Base-by-base conservation (phyloP, 148 eudicot genomes). In the Pharnaceum exiguum region DNA sequence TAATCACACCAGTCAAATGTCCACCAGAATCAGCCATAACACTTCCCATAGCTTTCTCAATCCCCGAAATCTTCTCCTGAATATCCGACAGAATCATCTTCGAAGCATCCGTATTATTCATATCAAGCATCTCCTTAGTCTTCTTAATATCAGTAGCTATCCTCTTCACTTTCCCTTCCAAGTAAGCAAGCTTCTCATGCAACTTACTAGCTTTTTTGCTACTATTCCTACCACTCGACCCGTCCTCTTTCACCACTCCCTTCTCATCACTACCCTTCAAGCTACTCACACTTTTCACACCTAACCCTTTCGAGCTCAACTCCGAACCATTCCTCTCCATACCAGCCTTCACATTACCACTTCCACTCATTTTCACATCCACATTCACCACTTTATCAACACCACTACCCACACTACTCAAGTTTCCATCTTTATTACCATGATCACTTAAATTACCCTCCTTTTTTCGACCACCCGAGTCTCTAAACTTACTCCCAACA, bases 81-180 rank as follows among this genome's bases (percentile, higher is more conserved):
- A 91, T 91, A 77, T 87, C 94, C 12, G 86, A 84, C 18, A 87
- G 45, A 45, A 82, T 82, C 79, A 73, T 55, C 74, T 91, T 87
- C 9, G 97, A 91, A 0, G 84, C 80, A 68, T 81, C 82, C 0
- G 82, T 81, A 57, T 85, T 82, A 43, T 87, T 81, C 82, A 71
- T 64, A 77, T 91, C 96, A 72, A 91, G 71, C 76, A 91, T 80
- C 44, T 91, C 96, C 56, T 91, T 91, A 0, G 97, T 87, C 79
- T 77, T 82, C 81, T 85, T 87, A 39, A 91, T 91, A 70, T 91
- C 97, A 10, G 87, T 71, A n/a, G 96, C 87, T 46, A 91, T 91
- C 66, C 85, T 75, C 78, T 85, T 82, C 57, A 91, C 95, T 62
- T 82, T 91, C 36, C 87, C 97, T 61, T 91, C 96, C 74, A 91